Conservation (phyloP, 305 asterid genomes). For the Fraxinus sp. region DNA sequence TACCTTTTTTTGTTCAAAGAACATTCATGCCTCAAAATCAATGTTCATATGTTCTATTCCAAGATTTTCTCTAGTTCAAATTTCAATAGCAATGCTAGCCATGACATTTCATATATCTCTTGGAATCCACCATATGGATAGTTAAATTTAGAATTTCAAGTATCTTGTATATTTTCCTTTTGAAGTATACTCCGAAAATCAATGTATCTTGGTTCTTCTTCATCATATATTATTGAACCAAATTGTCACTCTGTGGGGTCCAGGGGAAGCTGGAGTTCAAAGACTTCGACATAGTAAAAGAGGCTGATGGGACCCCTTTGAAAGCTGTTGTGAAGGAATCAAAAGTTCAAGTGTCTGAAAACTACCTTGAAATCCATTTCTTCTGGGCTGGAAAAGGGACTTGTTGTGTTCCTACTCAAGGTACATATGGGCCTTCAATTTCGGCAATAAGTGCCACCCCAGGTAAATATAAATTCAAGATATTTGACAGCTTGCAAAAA, state of each 20-base stretch:
- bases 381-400: slow-evolving; percentile 89
- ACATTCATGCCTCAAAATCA: background rate
- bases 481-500: background rate
- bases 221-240: background rate
- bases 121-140: background rate
- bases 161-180: background rate
- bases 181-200: background rate
- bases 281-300: slow-evolving; percentile 63
- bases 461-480: slow-evolving; percentile 24
- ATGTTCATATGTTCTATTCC: background rate
- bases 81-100: background rate
- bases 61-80: background rate
- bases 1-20: background rate
- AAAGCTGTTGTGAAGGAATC: slow-evolving; percentile 41
- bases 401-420: slow-evolving; percentile 68
- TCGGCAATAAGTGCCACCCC: slow-evolving; percentile 72
- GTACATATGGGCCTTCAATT: slow-evolving; percentile 63
- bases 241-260: slow-evolving; percentile 10
- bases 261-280: slow-evolving; percentile 53
- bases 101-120: background rate
- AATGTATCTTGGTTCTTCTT: background rate
- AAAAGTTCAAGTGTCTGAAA: slow-evolving; percentile 47
- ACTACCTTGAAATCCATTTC: slow-evolving; percentile 67
- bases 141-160: background rate
- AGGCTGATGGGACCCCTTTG: slow-evolving; percentile 45